A percentile compares a stretch with the other conserved stretches of the same genome.
Conservation (phyloP, 805 yeast species). For the Jamesozyma gamospora region DNA sequence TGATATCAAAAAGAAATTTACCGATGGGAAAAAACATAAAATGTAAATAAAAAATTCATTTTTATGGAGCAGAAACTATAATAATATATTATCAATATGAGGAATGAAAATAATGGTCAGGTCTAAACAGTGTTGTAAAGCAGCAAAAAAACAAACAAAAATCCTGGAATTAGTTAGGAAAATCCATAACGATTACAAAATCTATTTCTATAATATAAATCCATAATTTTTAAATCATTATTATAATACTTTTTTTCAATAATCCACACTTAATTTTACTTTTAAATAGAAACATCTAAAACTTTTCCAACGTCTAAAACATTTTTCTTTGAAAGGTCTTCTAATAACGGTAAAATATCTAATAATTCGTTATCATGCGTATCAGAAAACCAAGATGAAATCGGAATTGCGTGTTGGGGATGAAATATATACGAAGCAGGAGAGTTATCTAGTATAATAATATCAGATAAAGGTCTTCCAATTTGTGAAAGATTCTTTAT, state of each 20-base stretch:
- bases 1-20: no score
- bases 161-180: no score
- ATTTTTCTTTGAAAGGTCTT: slow-evolving; percentile 60
- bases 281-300: slow-evolving; percentile 54
- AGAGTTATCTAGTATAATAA: slow-evolving; percentile 89
- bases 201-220: no score
- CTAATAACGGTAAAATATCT: slow-evolving; percentile 83
- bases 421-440: slow-evolving; percentile 98
- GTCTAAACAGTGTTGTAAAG: no score
- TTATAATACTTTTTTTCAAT: neutral
- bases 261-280: neutral
- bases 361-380: slow-evolving; percentile 91
- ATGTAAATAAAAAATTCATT: no score
- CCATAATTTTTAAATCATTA: no score
- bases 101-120: no score
- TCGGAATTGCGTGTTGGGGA: slow-evolving; percentile 96
- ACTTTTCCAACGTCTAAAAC: slow-evolving; percentile 83
- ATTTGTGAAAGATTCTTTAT: slow-evolving; percentile 88
- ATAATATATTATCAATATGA: no score
- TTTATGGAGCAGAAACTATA: no score
- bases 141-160: no score
- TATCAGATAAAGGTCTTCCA: slow-evolving; percentile 80
- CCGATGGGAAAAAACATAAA: no score
- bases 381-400: slow-evolving; percentile 97
- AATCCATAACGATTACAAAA: no score